phyloP scores from a whole-genome alignment of 2,329 filamentous ascomycete genomes.

The Pyricularia pennisetigena region DNA sequence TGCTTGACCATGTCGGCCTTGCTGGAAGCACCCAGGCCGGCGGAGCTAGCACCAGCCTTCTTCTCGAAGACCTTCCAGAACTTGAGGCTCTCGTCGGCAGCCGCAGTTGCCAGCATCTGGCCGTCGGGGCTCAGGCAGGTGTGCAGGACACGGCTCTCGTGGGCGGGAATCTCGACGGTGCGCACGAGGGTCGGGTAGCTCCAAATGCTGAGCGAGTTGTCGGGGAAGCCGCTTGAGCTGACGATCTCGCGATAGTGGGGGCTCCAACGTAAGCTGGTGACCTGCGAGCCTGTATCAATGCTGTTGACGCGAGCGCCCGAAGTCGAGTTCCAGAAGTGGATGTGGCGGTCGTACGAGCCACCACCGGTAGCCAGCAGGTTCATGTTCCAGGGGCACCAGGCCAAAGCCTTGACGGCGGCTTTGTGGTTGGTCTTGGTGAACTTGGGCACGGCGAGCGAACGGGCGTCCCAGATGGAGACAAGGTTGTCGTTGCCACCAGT shows the following conservation, averaged over 20 bases:
- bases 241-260: slow-evolving; percentile 97
- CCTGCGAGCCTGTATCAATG: slow-evolving; percentile 96
- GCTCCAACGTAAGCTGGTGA: slow-evolving; percentile 94
- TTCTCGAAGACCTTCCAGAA: slow-evolving; percentile 99
- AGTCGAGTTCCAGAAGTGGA: slow-evolving; percentile 99
- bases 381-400: slow-evolving; percentile 98
- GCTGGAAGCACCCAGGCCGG: slow-evolving; percentile 55
- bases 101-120: slow-evolving; percentile 93
- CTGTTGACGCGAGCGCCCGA: slow-evolving; percentile 96
- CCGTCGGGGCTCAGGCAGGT: slow-evolving; percentile 95
- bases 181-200: slow-evolving; percentile 95
- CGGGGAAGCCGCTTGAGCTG: slow-evolving; percentile 95
- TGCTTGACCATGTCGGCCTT: slow-evolving; percentile 87
- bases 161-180: slow-evolving; percentile 94
- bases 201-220: slow-evolving; percentile 98
- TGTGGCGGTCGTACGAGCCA: slow-evolving; percentile 92
- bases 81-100: slow-evolving; percentile 94
- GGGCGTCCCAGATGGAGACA: slow-evolving; percentile 97
- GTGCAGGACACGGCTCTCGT: slow-evolving; percentile 94
- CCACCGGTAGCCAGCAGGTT: slow-evolving; percentile 95
- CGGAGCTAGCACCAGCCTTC: slow-evolving; percentile 68
- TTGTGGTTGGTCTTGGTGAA: slow-evolving; percentile 99
- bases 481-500: slow-evolving; percentile 98
- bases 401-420: slow-evolving; percentile 93
- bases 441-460: slow-evolving; percentile 85